Base-by-base conservation (phyloP, 192 early-diverging fungal genomes). In the Rhizophagus prolifer region DNA sequence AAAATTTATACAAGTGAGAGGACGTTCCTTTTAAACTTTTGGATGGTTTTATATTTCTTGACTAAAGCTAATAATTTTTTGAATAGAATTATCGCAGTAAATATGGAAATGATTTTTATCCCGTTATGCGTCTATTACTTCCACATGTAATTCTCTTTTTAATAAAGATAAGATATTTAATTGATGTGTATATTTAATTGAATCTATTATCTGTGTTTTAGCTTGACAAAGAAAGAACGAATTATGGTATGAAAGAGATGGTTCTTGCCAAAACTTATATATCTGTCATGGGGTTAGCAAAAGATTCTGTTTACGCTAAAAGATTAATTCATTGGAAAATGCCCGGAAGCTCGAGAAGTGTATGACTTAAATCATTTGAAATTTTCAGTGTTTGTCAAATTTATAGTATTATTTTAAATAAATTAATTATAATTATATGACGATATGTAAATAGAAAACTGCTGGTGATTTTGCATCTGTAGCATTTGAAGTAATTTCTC, bases 181-280 rank as follows among this genome's bases (percentile, higher is more conserved):
- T 14, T 13, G 3, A 58, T 31, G 5, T 12, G 21, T 10, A 2
- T 19, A 1, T 26, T 21, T 12, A n/a, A 38, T 9, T 54, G 44
- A 47, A 23, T 7, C 6, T 44, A 9, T 63, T 2, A 38, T 58
- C n/a, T 21, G 12, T n/a, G 13, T 41, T 38, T 44, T 78, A 87
- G 86, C 72, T 86, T 58, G 86, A 88, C 81, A 81, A 80, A 46
- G 87, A 92, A 69, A 82, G 92, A 36, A 79, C 83, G 1, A 81
- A 81, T 14, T 92, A 94, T 78, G 85, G 87, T 21, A 81, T 94
- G 75, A 94, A 93, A 75, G 90, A 94, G 50, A 80, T 80, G 66
- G 85, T 81, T 36, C 83, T 94, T 74, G 92, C 91, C 6, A 87
- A 88, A 59, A 62, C 86, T 16, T 94, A 93, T 62, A 84, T 89